Conservation (phyloP, 768 basidiomycete genomes). For the Lactifluus volemus region DNA sequence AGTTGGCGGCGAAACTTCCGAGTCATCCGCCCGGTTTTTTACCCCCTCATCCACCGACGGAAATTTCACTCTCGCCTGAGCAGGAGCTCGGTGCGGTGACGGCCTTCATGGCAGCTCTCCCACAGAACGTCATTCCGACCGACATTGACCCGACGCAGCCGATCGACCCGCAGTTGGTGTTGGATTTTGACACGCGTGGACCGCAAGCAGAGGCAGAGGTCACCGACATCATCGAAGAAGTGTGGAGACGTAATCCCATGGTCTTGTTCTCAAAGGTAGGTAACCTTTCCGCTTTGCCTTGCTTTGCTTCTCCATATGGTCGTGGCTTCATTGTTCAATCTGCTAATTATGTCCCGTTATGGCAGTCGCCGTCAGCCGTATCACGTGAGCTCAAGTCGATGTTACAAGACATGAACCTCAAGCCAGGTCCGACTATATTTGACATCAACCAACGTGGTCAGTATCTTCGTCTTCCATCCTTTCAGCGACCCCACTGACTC, state of each 20-base stretch:
- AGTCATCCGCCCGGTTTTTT: slow-evolving; percentile 12
- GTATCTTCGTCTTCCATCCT: slow-evolving; percentile 3
- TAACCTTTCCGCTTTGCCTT: background rate
- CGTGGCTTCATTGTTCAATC: background rate
- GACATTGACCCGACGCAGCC: slow-evolving; percentile 53
- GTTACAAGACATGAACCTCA: slow-evolving; percentile 46
- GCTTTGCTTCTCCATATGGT: background rate
- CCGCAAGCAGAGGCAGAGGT: slow-evolving; percentile 54
- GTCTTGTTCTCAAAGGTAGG: slow-evolving; percentile 64
- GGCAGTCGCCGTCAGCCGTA: slow-evolving; percentile 50
- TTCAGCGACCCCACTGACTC: background rate
- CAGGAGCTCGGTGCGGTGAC: slow-evolving; percentile 72
- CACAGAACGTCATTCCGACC: slow-evolving; percentile 65
- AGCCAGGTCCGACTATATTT: slow-evolving; percentile 55
- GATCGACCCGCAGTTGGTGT: slow-evolving; percentile 71
- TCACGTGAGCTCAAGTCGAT: slow-evolving; percentile 61
- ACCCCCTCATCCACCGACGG: slow-evolving; percentile 24
- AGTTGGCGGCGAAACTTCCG: slow-evolving; percentile 1
- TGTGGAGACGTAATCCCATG: slow-evolving; percentile 68
- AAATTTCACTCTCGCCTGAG: slow-evolving; percentile 39
- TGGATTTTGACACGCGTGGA: slow-evolving; percentile 75
- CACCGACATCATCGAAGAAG: slow-evolving; percentile 46
- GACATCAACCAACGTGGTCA: slow-evolving; percentile 58
- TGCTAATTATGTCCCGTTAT: too few relatives aligned
- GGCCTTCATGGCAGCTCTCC: slow-evolving; percentile 62